Conservation (phyloP, 2,329 filamentous ascomycete genomes). For the Berkeleyomyces basicola region DNA sequence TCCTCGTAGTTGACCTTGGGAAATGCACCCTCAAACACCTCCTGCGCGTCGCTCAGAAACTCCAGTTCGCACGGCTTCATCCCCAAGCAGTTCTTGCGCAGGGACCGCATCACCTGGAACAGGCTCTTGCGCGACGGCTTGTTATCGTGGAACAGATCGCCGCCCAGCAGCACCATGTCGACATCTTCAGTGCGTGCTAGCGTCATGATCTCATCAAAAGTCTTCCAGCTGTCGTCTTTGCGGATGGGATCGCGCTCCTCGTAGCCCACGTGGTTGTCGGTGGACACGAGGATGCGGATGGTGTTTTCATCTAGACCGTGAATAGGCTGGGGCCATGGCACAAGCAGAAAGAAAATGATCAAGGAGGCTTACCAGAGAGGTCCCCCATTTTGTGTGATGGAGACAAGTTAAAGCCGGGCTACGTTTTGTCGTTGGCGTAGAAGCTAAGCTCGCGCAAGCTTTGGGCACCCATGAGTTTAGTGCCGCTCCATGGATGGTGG, state of each 20-base stretch:
- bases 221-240: slow-evolving; percentile 94
- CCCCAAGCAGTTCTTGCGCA: slow-evolving; percentile 84
- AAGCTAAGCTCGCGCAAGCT: neutral
- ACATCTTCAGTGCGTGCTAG: slow-evolving; percentile 75
- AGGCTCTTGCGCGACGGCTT: slow-evolving; percentile 90
- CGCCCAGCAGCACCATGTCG: slow-evolving; percentile 90
- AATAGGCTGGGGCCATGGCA: neutral
- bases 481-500: neutral
- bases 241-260: slow-evolving; percentile 84
- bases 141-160: slow-evolving; percentile 95
- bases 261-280: slow-evolving; percentile 96
- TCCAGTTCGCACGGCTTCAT: slow-evolving; percentile 92
- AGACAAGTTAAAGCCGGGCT: neutral
- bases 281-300: slow-evolving; percentile 84
- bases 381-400: neutral
- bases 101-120: slow-evolving; percentile 91
- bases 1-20: slow-evolving; percentile 97
- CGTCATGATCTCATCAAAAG: slow-evolving; percentile 89
- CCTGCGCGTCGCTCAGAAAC: slow-evolving; percentile 80
- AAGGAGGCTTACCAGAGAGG: neutral
- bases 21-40: slow-evolving; percentile 79
- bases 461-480: neutral
- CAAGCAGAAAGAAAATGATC: neutral
- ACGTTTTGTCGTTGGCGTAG: neutral
- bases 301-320: slow-evolving; percentile 45